Base-by-base conservation (phyloP, 805 yeast genomes). In the Allodekkera sacchari region DNA sequence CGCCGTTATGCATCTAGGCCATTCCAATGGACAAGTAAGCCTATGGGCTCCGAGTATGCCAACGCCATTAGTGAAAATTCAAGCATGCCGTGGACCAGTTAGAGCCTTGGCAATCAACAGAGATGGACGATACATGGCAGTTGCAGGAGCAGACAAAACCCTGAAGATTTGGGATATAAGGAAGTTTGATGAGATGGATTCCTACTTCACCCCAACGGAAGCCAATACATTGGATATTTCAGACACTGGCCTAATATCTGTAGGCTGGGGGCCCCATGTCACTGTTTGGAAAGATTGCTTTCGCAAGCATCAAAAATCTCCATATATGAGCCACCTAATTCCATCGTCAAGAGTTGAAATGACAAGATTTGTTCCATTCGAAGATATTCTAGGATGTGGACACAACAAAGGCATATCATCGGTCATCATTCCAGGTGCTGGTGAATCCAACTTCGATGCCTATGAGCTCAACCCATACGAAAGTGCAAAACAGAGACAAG, bases 371-470 rank as follows among this genome's bases (percentile, higher is more conserved):
- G 94, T 89, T 23, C 98, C 98, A 10, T 92, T 79, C 57, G 98
- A 92, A 63, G 98, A 92, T 82, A 64, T 89, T n/a, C 64, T 92
- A 16, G 95, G 96, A 17, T 72, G 82, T 8, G 96, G 96, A 3
- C 94, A 85, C 52, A 66, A 71, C 31, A 57, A 61, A 2, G 95
- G 96, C 27, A 66, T 87, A 25, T 71, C 79, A n/a, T 77, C 92
- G n/a, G 45, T 92, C 38, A 80, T 92, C 44, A 69, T 92, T 36
- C 98, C 98, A 25, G 98, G 98, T 17, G 66, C 96, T 25, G 98
- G 98, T 64, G 98, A 92, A 62, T 96, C 98, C 39, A 92, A 92
- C 60, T 87, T 74, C 55, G 98, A 92, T 63, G 87, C 97, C 3
- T 58, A 87, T 54, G 98, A 92, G 59, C 59, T 77, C 48, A 92